Percentiles rank a stretch among this genome's conserved stretches.
phyloP scores from a whole-genome alignment of 768 basidiomycete species.

The Chalciporus sphaerocephalus region DNA sequence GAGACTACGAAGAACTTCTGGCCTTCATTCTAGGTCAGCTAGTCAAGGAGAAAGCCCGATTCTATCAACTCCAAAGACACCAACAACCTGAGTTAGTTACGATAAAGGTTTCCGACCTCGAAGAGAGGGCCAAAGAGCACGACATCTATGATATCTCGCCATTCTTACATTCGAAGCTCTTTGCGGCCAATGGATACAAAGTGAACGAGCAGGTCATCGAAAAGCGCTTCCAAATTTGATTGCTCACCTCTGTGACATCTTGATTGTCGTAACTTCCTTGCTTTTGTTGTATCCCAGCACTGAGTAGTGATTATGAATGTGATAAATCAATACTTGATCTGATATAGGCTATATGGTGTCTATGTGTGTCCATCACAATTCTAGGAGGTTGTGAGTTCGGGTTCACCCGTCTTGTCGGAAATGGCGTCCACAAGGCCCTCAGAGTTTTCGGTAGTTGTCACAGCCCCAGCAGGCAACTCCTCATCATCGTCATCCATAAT shows the following conservation, averaged over 20 bases:
- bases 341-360: conserved; percentile 18
- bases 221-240: conserved; percentile 58
- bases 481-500: conserved; percentile 69
- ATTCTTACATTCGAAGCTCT: conserved; percentile 83
- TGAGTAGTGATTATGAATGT: conserved; percentile 31
- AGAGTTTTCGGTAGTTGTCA: conserved; percentile 2
- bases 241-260: conserved; percentile 4
- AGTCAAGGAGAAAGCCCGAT: conserved; percentile 87
- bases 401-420: conserved; percentile 9
- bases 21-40: conserved; percentile 92
- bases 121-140: conserved; percentile 90
- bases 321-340: conserved; percentile 24
- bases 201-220: conserved; percentile 61
- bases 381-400: conserved; percentile 13
- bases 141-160: conserved; percentile 89
- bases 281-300: conserved; percentile 16
- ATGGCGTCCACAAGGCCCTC: conserved; percentile 6
- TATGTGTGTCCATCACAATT: conserved; percentile 16
- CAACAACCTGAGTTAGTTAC: conserved; percentile 74
- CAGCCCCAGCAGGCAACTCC: conserved; percentile 18
- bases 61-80: conserved; percentile 72
- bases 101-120: conserved; percentile 77
- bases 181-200: conserved; percentile 85
- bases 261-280: conserved; percentile 5
- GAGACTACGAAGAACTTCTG: conserved; percentile 93